A percentile compares a stretch with the other conserved stretches of the same genome.
Evolutionary conservation across 139 green algal genomes (phyloP).

Genomic region (Microglena sp.): DNA sequence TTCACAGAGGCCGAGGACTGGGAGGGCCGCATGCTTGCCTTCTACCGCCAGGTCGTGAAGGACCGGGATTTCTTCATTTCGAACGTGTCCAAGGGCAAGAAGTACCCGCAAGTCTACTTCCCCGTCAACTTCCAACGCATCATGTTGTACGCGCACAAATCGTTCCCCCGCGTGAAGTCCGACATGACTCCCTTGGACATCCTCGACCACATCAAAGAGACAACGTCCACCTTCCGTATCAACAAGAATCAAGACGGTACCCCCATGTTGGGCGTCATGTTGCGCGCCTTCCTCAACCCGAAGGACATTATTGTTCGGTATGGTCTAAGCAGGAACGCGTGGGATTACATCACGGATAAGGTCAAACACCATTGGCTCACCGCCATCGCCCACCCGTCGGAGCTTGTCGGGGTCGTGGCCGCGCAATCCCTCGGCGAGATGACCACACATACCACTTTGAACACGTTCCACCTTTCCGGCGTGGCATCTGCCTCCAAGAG

Average conservation of each 20-base stretch:
- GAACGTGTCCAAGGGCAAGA: not conserved
- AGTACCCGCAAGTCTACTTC: not conserved
- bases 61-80: too few species aligned
- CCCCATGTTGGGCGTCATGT: not conserved
- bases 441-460: conserved; percentile 58
- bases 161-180: not conserved
- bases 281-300: not conserved
- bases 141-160: not conserved
- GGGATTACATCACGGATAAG: conserved; percentile 73
- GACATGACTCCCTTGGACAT: conserved; percentile 56
- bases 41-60: too few species aligned
- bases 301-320: conserved; percentile 17
- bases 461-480: conserved; percentile 87
- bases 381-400: conserved; percentile 23
- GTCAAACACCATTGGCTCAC: not conserved
- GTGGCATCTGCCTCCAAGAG: conserved; percentile 51
- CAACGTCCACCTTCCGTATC: not conserved
- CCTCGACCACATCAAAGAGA: conserved; percentile 28
- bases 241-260: not conserved
- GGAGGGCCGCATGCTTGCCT: too few species aligned
- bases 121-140: not conserved
- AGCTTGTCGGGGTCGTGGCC: conserved; percentile 81
- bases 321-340: conserved; percentile 59
- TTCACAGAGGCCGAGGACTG: too few species aligned
- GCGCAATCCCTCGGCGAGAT: conserved; percentile 91